Conservation (phyloP, 2,329 filamentous ascomycete species). For the Aspergillus ruber region DNA sequence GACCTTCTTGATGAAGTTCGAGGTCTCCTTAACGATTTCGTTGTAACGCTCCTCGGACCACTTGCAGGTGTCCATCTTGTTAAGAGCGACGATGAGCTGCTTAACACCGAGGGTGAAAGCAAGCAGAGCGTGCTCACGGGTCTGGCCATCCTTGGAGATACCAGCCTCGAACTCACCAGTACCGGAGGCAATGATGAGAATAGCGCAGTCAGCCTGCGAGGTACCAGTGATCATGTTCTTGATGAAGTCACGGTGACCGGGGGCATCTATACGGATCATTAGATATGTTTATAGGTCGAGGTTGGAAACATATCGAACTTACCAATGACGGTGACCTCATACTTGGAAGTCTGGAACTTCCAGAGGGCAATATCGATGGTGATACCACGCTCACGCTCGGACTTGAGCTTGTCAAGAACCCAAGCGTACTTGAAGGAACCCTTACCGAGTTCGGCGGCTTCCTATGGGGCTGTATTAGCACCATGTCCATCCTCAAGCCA, state of each 20-base stretch:
- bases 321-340: conserved; percentile 97
- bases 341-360: conserved; percentile 99
- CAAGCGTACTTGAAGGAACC: conserved; percentile 99
- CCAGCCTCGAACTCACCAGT: conserved; percentile 99
- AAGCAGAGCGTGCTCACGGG: conserved; percentile 99
- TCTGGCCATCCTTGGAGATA: conserved; percentile 99
- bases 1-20: conserved; percentile 99
- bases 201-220: conserved; percentile 98
- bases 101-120: conserved; percentile 99
- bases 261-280: conserved; percentile 60
- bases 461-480: conserved; percentile 49
- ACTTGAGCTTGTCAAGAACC: conserved; percentile 99
- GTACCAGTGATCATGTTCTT: conserved; percentile 99
- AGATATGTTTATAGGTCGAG: too few relatives aligned
- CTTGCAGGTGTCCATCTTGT: conserved; percentile 99
- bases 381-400: conserved; percentile 99
- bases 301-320: conserved; percentile 33
- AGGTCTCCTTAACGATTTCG: conserved; percentile 99
- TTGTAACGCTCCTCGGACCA: conserved; percentile 95
- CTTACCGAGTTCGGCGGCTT: conserved; percentile 99
- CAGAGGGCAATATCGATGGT: conserved; percentile 99
- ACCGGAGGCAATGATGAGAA: conserved; percentile 99
- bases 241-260: conserved; percentile 99
- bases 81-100: conserved; percentile 99
- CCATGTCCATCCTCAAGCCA: conserved; percentile 1